These are phyloP conservation scores for Prunus fruticosa DNA, from an alignment of 306 rosid genomes.

Conservation along the genomic window DNA sequence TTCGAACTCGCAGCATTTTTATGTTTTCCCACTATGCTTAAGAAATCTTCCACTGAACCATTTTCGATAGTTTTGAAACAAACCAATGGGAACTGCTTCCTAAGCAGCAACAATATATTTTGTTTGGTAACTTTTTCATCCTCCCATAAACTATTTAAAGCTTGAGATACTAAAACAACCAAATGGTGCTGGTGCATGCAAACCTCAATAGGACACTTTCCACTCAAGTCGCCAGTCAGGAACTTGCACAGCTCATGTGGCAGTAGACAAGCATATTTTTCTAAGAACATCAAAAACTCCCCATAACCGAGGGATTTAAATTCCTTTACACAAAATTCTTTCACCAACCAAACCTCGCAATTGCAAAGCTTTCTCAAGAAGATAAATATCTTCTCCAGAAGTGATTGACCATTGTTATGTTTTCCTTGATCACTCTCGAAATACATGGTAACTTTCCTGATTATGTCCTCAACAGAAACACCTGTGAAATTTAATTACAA, in stretches of 20 bases:
- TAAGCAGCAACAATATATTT: conserved; percentile 55
- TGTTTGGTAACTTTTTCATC: conserved; percentile 44
- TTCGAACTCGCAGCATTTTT: conserved; percentile 43
- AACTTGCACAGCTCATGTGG: conserved; percentile 54
- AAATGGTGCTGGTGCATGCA: conserved; percentile 65
- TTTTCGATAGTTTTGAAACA: conserved; percentile 48
- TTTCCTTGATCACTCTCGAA: conserved; percentile 47
- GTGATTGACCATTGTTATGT: conserved; percentile 26
- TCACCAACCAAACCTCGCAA: conserved; percentile 72
- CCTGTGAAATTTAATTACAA: conserved; percentile 39
- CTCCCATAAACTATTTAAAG: conserved; percentile 61
- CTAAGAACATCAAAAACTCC: conserved; percentile 62
- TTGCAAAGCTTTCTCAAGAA: conserved; percentile 56
- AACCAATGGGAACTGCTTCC: conserved; percentile 71
- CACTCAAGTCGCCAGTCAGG: conserved; percentile 37
- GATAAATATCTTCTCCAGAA: conserved; percentile 31
- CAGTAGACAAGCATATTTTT: conserved; percentile 50
- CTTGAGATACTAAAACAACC: conserved; percentile 67
- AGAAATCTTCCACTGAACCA: conserved; percentile 55
- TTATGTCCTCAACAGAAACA: conserved; percentile 57
- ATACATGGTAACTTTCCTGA: conserved; percentile 51
- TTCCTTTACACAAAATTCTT: conserved; percentile 59
- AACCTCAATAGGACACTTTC: conserved; percentile 47
- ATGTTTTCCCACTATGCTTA: conserved; percentile 44
- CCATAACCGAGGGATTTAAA: conserved; percentile 77